Conservation (phyloP, 306 rosid species). For the Fagus sylvatica region DNA sequence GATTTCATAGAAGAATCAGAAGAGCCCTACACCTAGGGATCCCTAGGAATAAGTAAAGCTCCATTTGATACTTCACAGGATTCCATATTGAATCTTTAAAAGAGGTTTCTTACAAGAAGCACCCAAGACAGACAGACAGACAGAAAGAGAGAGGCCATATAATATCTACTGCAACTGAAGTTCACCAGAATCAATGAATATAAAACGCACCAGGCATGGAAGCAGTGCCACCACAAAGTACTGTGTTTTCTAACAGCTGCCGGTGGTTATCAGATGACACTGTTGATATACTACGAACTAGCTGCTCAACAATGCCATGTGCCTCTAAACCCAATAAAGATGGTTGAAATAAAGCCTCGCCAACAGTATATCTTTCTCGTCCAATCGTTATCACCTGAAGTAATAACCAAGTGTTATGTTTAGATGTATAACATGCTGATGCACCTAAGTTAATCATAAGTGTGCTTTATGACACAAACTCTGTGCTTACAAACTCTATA, state of each 20-base stretch:
- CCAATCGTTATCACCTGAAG: conserved; percentile 81
- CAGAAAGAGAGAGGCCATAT: conserved; percentile 6
- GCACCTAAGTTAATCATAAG: not conserved
- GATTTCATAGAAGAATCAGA: too few relatives aligned
- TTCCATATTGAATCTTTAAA: too few relatives aligned
- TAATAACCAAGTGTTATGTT: conserved; percentile 22
- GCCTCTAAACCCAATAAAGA: conserved; percentile 82
- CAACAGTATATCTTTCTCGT: conserved; percentile 83
- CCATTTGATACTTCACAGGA: too few relatives aligned
- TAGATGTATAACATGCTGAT: conserved; percentile 6
- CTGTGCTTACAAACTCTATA: too few relatives aligned
- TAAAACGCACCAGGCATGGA: conserved; percentile 67
- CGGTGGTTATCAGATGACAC: conserved; percentile 93
- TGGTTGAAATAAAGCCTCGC: conserved; percentile 97
- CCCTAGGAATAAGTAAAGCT: too few relatives aligned
- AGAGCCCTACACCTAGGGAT: too few relatives aligned
- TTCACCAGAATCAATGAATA: not conserved
- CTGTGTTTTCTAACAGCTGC: conserved; percentile 88
- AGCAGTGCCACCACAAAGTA: conserved; percentile 88
- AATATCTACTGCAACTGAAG: conserved; percentile 20
- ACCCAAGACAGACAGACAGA: not conserved
- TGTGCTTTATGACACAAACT: too few relatives aligned
- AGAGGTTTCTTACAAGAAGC: too few relatives aligned
- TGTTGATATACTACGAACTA: conserved; percentile 83
- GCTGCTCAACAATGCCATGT: conserved; percentile 98